phyloP scores from a whole-genome alignment of 345 rosid species.

The Erysimum cheiranthoides region DNA sequence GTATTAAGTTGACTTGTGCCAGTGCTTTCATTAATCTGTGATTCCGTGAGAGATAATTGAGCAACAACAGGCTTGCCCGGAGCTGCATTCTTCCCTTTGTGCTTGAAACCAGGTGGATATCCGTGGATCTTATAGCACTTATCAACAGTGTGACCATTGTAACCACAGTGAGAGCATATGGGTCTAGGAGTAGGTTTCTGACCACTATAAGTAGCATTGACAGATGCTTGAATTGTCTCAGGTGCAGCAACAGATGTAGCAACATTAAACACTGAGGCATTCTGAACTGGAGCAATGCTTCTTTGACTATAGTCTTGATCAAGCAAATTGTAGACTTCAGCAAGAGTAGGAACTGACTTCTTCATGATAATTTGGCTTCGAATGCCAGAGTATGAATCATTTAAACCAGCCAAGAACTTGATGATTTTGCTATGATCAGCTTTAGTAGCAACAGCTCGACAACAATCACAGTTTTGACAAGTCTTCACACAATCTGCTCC shows the following conservation, averaged over 20 bases:
- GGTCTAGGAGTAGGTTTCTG: not conserved
- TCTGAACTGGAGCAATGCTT: not conserved
- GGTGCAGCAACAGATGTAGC: no score
- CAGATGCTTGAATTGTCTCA: accelerated
- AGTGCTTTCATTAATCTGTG: no score
- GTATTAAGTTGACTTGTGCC: no score
- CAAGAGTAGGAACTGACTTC: not conserved
- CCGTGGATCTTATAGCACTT: not conserved
- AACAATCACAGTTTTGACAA: not conserved
- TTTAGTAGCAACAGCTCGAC: not conserved
- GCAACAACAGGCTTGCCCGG: not conserved
- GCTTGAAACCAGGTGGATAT: not conserved
- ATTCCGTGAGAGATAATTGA: not conserved
- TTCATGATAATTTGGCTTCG: not conserved
- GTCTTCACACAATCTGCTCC: not conserved
- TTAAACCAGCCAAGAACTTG: not conserved
- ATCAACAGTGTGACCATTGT: not conserved
- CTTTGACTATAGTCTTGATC: not conserved
- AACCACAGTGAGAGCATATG: not conserved
- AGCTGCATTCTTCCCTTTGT: not conserved
- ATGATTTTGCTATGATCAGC: not conserved
- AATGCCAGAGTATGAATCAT: not conserved
- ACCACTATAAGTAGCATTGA: not conserved
- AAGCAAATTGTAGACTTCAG: not conserved
- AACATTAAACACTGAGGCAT: not conserved